These are phyloP conservation scores for Trametes hirsuta DNA, from an alignment of 1,284 basidiomycete genomes.

Conservation along the genomic window DNA sequence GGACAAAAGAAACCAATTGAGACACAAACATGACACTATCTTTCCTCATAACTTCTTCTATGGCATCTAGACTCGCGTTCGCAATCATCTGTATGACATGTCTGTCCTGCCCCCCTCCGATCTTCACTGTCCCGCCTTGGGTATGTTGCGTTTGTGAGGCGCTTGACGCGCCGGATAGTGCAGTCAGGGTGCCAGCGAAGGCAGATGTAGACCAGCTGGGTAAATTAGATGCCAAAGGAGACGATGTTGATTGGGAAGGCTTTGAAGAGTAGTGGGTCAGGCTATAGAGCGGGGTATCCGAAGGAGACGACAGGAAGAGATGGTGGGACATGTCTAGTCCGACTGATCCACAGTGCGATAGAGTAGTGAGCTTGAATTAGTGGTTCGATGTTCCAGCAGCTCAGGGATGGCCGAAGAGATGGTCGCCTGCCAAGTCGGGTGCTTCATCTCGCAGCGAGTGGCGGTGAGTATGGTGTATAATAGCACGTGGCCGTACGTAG, in stretches of 20 bases:
- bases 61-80: slow-evolving; percentile 88
- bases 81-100: slow-evolving; percentile 98
- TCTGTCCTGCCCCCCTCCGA: slow-evolving; percentile 78
- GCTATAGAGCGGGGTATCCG: slow-evolving; percentile 81
- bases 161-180: slow-evolving; percentile 79
- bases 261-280: slow-evolving; percentile 80
- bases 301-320: slow-evolving; percentile 79
- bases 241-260: slow-evolving; percentile 58
- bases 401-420: no score
- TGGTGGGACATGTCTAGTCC: slow-evolving; percentile 72
- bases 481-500: slow-evolving; percentile 5
- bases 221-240: slow-evolving; percentile 76
- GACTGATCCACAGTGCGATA: no score
- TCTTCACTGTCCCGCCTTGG: slow-evolving; percentile 56
- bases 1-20: neutral
- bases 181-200: slow-evolving; percentile 84
- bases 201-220: slow-evolving; percentile 87
- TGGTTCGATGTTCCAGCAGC: no score
- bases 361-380: no score
- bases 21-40: slow-evolving; percentile 81
- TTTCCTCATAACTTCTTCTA: slow-evolving; percentile 89
- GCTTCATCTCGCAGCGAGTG: neutral
- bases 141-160: slow-evolving; percentile 62
- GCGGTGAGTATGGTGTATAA: neutral
- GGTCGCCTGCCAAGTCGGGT: no score